Evolutionary conservation across 2,329 filamentous ascomycete genomes (phyloP), one percentile per base, ranked within the genome.

Genomic region (Monilinia polystroma): DNA sequence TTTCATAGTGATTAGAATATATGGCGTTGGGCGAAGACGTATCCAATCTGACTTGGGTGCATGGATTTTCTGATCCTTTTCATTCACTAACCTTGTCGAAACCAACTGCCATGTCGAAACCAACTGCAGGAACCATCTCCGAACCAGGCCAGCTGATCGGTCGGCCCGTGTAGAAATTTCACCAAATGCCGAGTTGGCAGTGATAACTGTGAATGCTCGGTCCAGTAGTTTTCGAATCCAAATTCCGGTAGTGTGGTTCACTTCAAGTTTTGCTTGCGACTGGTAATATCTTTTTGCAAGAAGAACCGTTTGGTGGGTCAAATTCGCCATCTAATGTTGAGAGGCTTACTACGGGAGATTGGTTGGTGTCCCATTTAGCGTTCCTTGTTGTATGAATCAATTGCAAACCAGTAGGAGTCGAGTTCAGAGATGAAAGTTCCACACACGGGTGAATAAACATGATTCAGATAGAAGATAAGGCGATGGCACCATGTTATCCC

Each of bases 131-230:
- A 60, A 32, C 29, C 26, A 11, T 23, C 29, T 62, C 32, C 29
- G 29, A 12, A 12, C 23, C 29, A 41, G 29, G 35, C 32, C 58
- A 62, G 58, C 29, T 62, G 58, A 52, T 38, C 58, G 8, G n/a
- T 62, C 58, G 58, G 45, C 16, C 57, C 58, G 58, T 38, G 45
- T 62, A 51, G 23, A 11, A 62, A 51, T 51, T n/a, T 20, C 32
- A 18, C 8, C 20, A 23, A 32, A 41, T 51, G 18, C 45, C 45
- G 58, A 51, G 29, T 26, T 16, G n/a, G 23, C 14, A 62, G 10
- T 51, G 16, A 2, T 41, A 5, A 26, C 2, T 12, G 20, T 18
- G 32, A 18, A 20, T n/a, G 3, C 41, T 41, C 45, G n/a, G n/a
- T 16, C 58, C 29, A 62, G 58, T 52, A 52, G 32, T 51, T 38